Base-by-base conservation (phyloP, 257 asterid genomes). In the Mentha longifolia region DNA sequence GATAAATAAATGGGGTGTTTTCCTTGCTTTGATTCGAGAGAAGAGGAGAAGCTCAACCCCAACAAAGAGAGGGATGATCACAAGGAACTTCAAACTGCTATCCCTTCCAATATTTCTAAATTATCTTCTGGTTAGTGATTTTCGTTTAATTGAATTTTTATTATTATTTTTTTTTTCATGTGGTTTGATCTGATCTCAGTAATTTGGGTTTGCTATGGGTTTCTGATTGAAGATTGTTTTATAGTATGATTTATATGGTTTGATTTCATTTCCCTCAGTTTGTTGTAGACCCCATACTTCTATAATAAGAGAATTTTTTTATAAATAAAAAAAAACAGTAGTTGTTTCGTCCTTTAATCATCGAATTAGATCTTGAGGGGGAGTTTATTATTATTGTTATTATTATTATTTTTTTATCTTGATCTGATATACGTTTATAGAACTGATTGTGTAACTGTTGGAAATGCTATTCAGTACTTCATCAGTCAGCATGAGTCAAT, bases 11-110 rank as follows among this genome's bases (percentile, higher is more conserved):
- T 94, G 99, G 97, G 98, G 65, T 94, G 99, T 74, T 94, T 94
- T 84, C 87, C 95, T 68, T 94, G 99, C 77, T 94, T 94, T 80
- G 99, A 88, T 73, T 85, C 98, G 16, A 85, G 84, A 54, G 96
- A 94, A 74, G 97, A 83, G 79, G 95, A 88, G 65, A 89, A 82
- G 76, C 82, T 91, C 62, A 86, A 89, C 78, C 88, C 91, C 46
- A 83, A 70, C 61, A 75, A 76, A 51, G 85, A 70, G 10, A 84
- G 88, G 42, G 90, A 85, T 73, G 92, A 87, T 79, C 95, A 72
- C 59, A 82, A 79, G 75, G 91, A 86, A 79, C 82, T 79, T 49
- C 92, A 81, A 10, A 76, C 65, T 3, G 70, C 70, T 42, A 78
- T 84, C 2, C 88, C 95, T 58, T 78, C 96, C n/a, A 88, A 84